Conservation (phyloP, 768 basidiomycete genomes). For the Tricholoma matsutake region DNA sequence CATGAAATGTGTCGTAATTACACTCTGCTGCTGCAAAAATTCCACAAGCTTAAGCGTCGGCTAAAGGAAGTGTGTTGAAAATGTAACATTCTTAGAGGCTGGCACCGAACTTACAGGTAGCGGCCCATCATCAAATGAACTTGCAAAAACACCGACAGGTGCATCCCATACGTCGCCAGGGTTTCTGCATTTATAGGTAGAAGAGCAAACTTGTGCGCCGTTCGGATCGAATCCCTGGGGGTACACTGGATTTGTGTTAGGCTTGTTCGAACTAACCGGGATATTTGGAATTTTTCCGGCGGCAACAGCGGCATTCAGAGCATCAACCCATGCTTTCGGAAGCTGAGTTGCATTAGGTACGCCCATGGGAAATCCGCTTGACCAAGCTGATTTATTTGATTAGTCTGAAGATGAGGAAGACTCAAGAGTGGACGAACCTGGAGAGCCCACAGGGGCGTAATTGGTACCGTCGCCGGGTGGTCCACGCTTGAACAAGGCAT, state of each 20-base stretch:
- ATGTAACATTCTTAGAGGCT: background rate
- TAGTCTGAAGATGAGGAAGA: background rate
- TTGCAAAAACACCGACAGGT: slow-evolving; percentile 61
- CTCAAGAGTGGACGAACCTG: slow-evolving; percentile 36
- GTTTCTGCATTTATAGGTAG: slow-evolving; percentile 64
- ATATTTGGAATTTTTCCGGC: slow-evolving; percentile 75
- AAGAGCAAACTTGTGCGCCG: slow-evolving; percentile 65
- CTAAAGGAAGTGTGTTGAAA: slow-evolving; percentile 21
- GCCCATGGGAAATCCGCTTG: slow-evolving; percentile 51
- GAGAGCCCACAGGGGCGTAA: slow-evolving; percentile 59
- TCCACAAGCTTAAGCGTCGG: slow-evolving; percentile 48
- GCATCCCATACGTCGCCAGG: slow-evolving; percentile 73
- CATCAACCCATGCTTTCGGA: slow-evolving; percentile 70
- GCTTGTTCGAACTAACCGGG: slow-evolving; percentile 41
- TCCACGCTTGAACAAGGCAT: slow-evolving; percentile 60
- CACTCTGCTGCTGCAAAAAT: slow-evolving; percentile 64
- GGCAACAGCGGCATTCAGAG: slow-evolving; percentile 61
- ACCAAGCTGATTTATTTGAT: slow-evolving; percentile 47
- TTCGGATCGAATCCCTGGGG: slow-evolving; percentile 41
- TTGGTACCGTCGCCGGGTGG: slow-evolving; percentile 39
- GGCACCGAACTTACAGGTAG: slow-evolving; percentile 31
- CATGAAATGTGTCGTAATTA: slow-evolving; percentile 84
- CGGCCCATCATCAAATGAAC: slow-evolving; percentile 84
- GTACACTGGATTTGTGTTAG: slow-evolving; percentile 41
- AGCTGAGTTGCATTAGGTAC: slow-evolving; percentile 47